Conservation (phyloP, 108 stramenopile genomes). For the Cyclostephanos invisitatus region DNA sequence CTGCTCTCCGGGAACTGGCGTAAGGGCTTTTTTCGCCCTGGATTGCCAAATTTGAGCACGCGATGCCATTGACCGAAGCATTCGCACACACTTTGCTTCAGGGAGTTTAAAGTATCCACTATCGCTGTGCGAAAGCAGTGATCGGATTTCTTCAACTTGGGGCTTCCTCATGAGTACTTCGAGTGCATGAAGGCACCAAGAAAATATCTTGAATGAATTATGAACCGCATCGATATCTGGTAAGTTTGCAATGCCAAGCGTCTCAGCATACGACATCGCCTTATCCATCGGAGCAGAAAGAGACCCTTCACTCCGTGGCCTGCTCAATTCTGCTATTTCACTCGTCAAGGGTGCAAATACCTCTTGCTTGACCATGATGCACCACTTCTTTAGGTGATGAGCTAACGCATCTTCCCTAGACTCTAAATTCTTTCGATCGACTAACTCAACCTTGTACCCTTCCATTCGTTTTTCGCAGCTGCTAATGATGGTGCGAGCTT, state of each 20-base stretch:
- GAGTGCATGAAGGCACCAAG: slow-evolving; percentile 63
- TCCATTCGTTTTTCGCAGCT: slow-evolving; percentile 47
- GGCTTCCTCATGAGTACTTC: slow-evolving; percentile 55
- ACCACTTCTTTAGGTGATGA: slow-evolving; percentile 57
- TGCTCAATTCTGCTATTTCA: slow-evolving; percentile 48
- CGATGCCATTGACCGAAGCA: slow-evolving; percentile 61
- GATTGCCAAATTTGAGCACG: slow-evolving; percentile 59
- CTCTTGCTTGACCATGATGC: slow-evolving; percentile 53
- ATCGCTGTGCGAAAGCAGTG: slow-evolving; percentile 47
- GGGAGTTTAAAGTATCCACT: slow-evolving; percentile 50
- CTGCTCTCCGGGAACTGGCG: slow-evolving; percentile 52
- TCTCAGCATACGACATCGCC: slow-evolving; percentile 47
- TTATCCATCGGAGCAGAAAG: slow-evolving; percentile 51
- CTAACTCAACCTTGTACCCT: slow-evolving; percentile 32
- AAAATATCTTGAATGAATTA: slow-evolving; percentile 63
- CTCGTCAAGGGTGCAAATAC: slow-evolving; percentile 54
- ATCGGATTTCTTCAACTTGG: slow-evolving; percentile 49
- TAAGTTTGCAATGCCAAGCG: slow-evolving; percentile 55
- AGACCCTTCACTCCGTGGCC: slow-evolving; percentile 45
- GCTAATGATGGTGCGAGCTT: slow-evolving; percentile 26
- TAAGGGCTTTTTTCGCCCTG: slow-evolving; percentile 61
- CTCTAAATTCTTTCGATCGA: slow-evolving; percentile 54
- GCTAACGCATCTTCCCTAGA: slow-evolving; percentile 49
- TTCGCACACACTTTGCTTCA: slow-evolving; percentile 69
- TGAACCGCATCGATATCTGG: slow-evolving; percentile 56